Evolutionary conservation across 148 eudicot genomes (phyloP).

Genomic region (Chenopodium formosanum): DNA sequence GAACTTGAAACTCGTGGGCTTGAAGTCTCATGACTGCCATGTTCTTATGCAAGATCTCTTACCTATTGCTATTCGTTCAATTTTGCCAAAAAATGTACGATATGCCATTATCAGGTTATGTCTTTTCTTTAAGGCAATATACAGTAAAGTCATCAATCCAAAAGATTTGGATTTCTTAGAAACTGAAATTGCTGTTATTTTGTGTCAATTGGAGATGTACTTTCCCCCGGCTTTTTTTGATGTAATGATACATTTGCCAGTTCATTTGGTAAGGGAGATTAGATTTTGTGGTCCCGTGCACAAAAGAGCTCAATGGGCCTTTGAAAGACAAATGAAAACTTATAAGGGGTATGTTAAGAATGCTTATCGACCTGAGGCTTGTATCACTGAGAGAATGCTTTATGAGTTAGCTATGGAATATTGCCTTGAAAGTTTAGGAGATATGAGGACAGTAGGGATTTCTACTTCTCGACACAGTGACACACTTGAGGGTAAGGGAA

Average conservation of each 20-base stretch:
- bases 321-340: not conserved
- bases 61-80: conserved; percentile 2
- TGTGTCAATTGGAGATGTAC: conserved; percentile 19
- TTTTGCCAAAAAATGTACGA: conserved; percentile 11
- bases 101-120: conserved; percentile 1
- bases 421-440: not conserved
- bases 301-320: not conserved
- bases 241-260: not conserved
- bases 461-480: not conserved
- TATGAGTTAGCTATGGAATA: not conserved
- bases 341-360: not conserved
- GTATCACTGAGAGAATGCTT: not conserved
- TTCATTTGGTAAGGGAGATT: conserved; percentile 3
- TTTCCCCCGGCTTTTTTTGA: conserved; percentile 18
- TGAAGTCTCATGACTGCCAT: not conserved
- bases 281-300: not conserved
- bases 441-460: not conserved
- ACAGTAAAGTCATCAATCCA: conserved; percentile 1
- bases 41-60: not conserved
- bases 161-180: conserved; percentile 1
- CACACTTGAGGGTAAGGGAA: not conserved
- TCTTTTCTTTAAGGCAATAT: not conserved
- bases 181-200: not conserved
- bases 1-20: not conserved
- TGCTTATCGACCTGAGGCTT: not conserved